Percentiles rank a stretch among this genome's conserved stretches.
Conservation (phyloP, 106 monocot species). For the Dendrobium officinale region DNA sequence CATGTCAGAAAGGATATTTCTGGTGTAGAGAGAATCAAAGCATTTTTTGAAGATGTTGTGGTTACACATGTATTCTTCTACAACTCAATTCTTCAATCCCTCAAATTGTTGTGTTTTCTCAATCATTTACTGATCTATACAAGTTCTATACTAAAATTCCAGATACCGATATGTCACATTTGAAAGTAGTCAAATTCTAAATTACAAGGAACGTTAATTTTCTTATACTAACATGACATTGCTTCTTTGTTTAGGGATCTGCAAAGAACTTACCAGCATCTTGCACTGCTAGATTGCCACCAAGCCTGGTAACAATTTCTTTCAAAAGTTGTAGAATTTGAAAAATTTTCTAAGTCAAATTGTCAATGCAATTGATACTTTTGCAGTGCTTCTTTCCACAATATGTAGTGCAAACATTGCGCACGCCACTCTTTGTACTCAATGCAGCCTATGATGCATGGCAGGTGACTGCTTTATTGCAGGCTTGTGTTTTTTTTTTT, state of each 20-base stretch:
- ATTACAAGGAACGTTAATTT: neutral
- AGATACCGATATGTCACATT: neutral
- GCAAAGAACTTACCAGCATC: conserved; percentile 73
- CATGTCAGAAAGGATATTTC: conserved; percentile 65
- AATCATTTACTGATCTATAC: neutral
- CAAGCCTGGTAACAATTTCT: conserved; percentile 36
- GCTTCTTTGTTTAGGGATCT: conserved; percentile 47
- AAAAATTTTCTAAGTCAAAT: neutral
- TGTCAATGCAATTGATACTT: neutral
- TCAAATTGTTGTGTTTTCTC: neutral
- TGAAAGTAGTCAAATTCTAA: neutral
- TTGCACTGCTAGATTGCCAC: conserved; percentile 54
- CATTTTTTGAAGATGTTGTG: conserved; percentile 45
- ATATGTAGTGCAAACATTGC: conserved; percentile 45
- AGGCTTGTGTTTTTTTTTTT: neutral
- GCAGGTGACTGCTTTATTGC: conserved; percentile 43
- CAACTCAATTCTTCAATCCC: neutral
- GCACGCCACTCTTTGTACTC: conserved; percentile 68
- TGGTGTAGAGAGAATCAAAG: conserved; percentile 37
- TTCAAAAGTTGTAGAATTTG: neutral
- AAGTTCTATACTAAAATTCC: neutral
- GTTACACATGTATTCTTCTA: conserved; percentile 53
- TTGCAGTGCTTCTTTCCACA: conserved; percentile 91
- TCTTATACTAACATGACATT: neutral
- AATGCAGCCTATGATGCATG: conserved; percentile 91